Base-by-base conservation (phyloP, 78 protist genomes). In the Dictyostelium capitatum region DNA sequence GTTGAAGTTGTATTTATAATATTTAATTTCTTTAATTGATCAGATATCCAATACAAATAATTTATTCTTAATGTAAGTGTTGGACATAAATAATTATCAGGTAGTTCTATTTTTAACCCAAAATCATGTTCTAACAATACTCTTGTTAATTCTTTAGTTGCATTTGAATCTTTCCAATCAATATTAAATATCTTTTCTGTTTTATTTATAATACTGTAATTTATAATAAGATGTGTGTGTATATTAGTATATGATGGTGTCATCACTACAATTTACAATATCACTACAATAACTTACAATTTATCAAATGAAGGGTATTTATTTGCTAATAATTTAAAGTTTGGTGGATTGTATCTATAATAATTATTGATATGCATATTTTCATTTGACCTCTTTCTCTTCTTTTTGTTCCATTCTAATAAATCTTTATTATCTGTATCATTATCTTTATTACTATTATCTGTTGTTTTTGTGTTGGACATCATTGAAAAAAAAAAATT, bases 181-280 rank as follows among this genome's bases (percentile, higher is more conserved):
- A 87, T 87, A 87, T 87, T 87, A 77, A 64, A 87, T 30, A 87
- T 80, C 79, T 51, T 87, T 77, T 87, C 93, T 47, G 81, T 53
- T 62, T 77, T 87, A 64, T 87, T 77, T 19, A 87, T 28, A 46
- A 87, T 87, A 87, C 93, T 87, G 12, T 46, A 43, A 10, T 32
- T 57, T n/a, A n/a, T 23, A n/a, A n/a, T n/a, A n/a, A n/a, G n/a
- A n/a, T 75, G 10, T n/a, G 47, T 19, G 12, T 48, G 9, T 23
- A 12, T 12, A 28, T 46, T 56, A 17, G 3, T 43, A 50, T 17
- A 28, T 17, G 1, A n/a, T n/a, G n/a, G n/a, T n/a, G n/a, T n/a
- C n/a, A n/a, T n/a, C n/a, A n/a, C n/a, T 51, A 50, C 37, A 23
- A 30, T 30, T 17, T 6, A 25, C 0, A 30, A n/a, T 50, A 62